Evolutionary conservation across 2,329 filamentous ascomycete species (phyloP).

Genomic region (Cladosporium oxysporum): DNA sequence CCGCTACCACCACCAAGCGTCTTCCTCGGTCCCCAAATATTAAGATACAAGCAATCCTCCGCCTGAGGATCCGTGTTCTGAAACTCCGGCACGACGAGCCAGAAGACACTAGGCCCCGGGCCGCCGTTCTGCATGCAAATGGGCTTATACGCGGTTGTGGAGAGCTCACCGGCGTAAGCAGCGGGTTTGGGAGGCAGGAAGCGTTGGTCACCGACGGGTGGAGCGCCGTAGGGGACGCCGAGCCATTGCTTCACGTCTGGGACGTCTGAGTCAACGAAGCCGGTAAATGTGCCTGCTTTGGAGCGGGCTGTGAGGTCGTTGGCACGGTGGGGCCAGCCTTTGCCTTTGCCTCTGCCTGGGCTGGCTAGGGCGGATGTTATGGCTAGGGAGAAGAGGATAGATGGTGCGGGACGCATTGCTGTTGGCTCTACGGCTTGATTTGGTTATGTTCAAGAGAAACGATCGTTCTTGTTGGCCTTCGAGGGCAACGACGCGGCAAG

Average conservation of each 20-base stretch:
- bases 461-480: neutral
- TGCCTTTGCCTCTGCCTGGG: neutral
- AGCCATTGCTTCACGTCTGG: conserved; percentile 15
- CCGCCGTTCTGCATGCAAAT: conserved; percentile 25
- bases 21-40: conserved; percentile 45
- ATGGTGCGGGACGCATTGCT: neutral
- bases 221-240: conserved; percentile 12
- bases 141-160: conserved; percentile 19
- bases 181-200: conserved; percentile 10
- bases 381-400: neutral
- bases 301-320: conserved; percentile 18
- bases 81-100: conserved; percentile 19
- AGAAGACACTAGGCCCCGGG: conserved; percentile 19
- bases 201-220: conserved; percentile 10
- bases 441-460: neutral
- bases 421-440: neutral
- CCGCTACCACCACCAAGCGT: conserved; percentile 16
- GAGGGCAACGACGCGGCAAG: neutral
- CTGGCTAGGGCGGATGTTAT: neutral
- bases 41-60: conserved; percentile 49
- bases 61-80: conserved; percentile 23
- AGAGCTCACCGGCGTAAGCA: neutral
- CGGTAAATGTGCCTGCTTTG: conserved; percentile 5
- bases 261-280: neutral
- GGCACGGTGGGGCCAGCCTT: neutral